phyloP scores from a whole-genome alignment of 345 rosid genomes.

The Eucalyptus curtisii region DNA sequence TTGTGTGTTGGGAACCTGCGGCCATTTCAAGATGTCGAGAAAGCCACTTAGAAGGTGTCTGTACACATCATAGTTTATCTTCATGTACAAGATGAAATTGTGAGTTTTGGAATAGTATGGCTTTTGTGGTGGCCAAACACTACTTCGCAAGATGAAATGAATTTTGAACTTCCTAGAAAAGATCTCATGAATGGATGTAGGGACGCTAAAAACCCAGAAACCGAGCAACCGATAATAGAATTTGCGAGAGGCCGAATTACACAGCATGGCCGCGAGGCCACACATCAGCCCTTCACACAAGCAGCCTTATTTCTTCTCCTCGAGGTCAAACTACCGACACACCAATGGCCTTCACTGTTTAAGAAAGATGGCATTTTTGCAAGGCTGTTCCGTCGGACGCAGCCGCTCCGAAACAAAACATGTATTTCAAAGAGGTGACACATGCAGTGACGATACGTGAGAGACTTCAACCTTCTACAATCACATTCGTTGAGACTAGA shows the following conservation, averaged over 20 bases:
- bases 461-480: neutral
- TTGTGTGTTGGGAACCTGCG: neutral
- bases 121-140: neutral
- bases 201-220: neutral
- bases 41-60: neutral
- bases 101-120: neutral
- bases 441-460: neutral
- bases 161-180: neutral
- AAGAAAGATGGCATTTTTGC: neutral
- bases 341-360: neutral
- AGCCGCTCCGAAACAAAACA: neutral
- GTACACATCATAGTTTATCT: neutral
- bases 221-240: neutral
- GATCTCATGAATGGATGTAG: neutral
- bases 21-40: neutral
- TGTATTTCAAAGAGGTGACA: neutral
- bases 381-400: neutral
- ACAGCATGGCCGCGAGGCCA: neutral
- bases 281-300: neutral
- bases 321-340: neutral
- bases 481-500: neutral
- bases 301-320: neutral
- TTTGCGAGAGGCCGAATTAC: neutral
- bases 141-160: neutral
- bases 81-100: neutral